phyloP scores from a whole-genome alignment of 2,329 filamentous ascomycete genomes.

The Colletotrichum zoysiae region DNA sequence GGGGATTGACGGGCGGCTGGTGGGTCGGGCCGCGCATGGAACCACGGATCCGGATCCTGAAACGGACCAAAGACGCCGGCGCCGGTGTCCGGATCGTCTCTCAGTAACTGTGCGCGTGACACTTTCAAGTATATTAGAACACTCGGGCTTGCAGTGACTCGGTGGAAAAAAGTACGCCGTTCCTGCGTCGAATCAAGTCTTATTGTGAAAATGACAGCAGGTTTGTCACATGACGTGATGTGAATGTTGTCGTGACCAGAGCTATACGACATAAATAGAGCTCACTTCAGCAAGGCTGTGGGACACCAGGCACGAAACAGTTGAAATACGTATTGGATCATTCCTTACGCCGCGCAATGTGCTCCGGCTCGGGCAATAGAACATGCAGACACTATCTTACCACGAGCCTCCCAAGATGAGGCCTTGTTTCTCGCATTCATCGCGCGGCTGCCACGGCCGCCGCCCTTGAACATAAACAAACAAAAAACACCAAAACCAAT shows the following conservation, averaged over 20 bases:
- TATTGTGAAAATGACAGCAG: background rate
- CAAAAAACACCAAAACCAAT: background rate
- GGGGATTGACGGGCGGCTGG: conserved; percentile 68
- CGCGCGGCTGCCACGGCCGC: background rate
- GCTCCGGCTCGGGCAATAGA: conserved; percentile 24
- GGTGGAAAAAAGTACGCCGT: background rate
- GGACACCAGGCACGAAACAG: background rate
- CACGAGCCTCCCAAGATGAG: background rate
- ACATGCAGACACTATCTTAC: conserved; percentile 37
- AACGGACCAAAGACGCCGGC: conserved; percentile 46
- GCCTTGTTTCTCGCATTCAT: background rate
- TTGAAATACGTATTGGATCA: background rate
- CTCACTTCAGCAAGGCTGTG: background rate
- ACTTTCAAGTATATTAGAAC: background rate
- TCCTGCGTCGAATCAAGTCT: background rate
- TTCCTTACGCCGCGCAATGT: conserved; percentile 18
- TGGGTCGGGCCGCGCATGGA: conserved; percentile 74
- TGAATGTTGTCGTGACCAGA: background rate
- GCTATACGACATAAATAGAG: too few species aligned
- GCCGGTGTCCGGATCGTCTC: conserved; percentile 32
- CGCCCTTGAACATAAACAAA: background rate
- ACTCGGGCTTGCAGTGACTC: background rate
- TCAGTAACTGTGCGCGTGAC: background rate
- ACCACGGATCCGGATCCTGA: conserved; percentile 66
- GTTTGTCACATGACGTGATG: too few species aligned